These are phyloP conservation scores for Chaetothyriales sp. DNA, from an alignment of 2,329 filamentous ascomycete genomes.

Conservation along the genomic window DNA sequence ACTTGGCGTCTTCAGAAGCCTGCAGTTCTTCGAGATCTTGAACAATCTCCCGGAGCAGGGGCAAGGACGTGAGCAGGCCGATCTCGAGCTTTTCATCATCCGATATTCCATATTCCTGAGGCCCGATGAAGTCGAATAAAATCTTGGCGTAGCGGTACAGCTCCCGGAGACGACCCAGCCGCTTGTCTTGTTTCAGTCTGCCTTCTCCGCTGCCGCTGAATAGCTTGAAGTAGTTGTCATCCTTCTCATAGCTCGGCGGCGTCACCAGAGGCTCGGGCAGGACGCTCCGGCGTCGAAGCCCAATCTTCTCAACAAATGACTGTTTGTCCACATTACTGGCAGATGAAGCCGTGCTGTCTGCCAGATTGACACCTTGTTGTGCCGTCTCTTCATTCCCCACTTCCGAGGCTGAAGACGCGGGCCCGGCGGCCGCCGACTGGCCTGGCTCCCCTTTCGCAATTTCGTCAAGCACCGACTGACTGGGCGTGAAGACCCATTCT, in stretches of 20 bases:
- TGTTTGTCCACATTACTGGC: slow-evolving; percentile 19
- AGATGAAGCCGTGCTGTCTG: slow-evolving; percentile 8
- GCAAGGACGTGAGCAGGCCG: slow-evolving; percentile 81
- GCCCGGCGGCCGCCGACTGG: slow-evolving; percentile 8
- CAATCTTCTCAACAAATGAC: slow-evolving; percentile 27
- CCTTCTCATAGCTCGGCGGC: slow-evolving; percentile 44
- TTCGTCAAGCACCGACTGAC: slow-evolving; percentile 40
- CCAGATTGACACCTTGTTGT: not conserved
- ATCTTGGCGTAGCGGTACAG: slow-evolving; percentile 89
- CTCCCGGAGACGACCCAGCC: slow-evolving; percentile 79
- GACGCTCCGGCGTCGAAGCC: slow-evolving; percentile 41
- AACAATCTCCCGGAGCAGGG: slow-evolving; percentile 90
- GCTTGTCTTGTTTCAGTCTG: slow-evolving; percentile 67
- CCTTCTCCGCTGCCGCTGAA: slow-evolving; percentile 63
- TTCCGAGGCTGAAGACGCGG: slow-evolving; percentile 1
- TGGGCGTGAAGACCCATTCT: slow-evolving; percentile 90
- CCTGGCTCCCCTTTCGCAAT: slow-evolving; percentile 15
- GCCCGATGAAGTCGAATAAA: slow-evolving; percentile 94
- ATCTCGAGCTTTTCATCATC: slow-evolving; percentile 98
- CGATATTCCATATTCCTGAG: slow-evolving; percentile 94
- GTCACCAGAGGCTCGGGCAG: slow-evolving; percentile 28
- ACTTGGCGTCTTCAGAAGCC: slow-evolving; percentile 83
- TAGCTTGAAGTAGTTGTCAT: slow-evolving; percentile 69
- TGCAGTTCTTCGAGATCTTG: slow-evolving; percentile 95
- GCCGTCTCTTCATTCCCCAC: slow-evolving; percentile 1